Base-by-base conservation (phyloP, 768 basidiomycete species). In the Boletus rex-veris region DNA sequence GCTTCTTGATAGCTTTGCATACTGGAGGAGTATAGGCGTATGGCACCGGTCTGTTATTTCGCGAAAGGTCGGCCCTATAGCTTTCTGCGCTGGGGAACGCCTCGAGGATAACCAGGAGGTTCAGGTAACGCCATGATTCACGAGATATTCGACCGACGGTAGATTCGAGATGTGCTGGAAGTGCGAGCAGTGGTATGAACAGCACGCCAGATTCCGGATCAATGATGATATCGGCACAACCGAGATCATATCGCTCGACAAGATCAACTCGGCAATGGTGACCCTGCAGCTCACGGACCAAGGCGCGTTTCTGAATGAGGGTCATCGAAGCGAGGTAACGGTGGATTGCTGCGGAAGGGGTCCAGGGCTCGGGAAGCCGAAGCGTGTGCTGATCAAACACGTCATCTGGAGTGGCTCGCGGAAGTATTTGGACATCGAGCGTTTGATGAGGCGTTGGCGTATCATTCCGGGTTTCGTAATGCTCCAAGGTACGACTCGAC, bases 271-370 rank as follows among this genome's bases (percentile, higher is more conserved):
- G 68, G 56, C 77, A 82, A 12, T 71, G 61, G 14, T 60, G 63
- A 11, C 76, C 73, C 16, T 73, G 71, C 24, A 92, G 75, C 11
- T 74, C 68, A 4, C 76, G 77, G 38, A 85, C 76, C 3, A 92
- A 71, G 18, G 74, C 75, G 47, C 80, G 84, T 58, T 84, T 85
- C 65, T 90, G 90, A 7, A 91, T 74, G 18, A 90, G 58, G 28
- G 82, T 74, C 55, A 90, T 65, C 28, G 87, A 90, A 15, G 81
- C 81, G 70, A 92, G 74, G 62, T 91, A 92, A 26, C 76, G 78
- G 64, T 90, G 88, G 16, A 63, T 42, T 18, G 63, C 64, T 12
- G 54, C 48, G n/a, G 78, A 74, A 33, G 58, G 54, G 12, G 48
- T 45, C 67, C 70, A 62, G 14, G 59, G 46, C 6, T 67, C 56